A percentile compares a stretch with the other conserved stretches of the same genome.
phyloP scores from a whole-genome alignment of 805 yeast species.

The Sugiyamaella americana region DNA sequence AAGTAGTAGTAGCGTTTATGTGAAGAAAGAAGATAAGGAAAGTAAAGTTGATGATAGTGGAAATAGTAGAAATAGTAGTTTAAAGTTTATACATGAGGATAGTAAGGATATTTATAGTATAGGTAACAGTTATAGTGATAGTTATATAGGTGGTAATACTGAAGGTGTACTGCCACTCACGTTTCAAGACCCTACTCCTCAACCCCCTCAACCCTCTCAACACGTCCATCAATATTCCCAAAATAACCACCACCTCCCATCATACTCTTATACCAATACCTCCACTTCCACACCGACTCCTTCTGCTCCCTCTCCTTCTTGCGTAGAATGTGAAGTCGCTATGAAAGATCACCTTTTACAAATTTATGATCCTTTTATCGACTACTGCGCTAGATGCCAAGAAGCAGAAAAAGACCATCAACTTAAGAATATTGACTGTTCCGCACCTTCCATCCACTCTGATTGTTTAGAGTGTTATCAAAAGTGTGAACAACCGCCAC shows the following conservation, averaged over 20 bases:
- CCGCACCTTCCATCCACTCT: neutral
- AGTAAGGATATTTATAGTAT: too few relatives aligned
- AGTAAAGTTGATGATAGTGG: too few relatives aligned
- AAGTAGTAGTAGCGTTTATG: neutral
- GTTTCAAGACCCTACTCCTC: too few relatives aligned
- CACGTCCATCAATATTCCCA: neutral
- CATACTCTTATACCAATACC: neutral
- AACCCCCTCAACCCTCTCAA: too few relatives aligned
- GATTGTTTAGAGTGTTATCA: constrained; percentile 1
- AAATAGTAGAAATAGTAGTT: too few relatives aligned
- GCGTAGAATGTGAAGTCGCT: constrained; percentile 11
- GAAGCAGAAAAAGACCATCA: constrained; percentile 11
- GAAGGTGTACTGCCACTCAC: too few relatives aligned
- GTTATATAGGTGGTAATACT: too few relatives aligned
- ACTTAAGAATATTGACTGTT: neutral
- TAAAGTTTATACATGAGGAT: too few relatives aligned
- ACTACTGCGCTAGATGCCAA: constrained; percentile 8
- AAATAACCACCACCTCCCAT: neutral
- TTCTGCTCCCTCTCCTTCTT: neutral
- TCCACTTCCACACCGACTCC: neutral
- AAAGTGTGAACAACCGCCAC: neutral
- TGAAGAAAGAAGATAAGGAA: too few relatives aligned
- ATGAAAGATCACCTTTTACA: constrained; percentile 7
- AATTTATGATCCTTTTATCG: constrained; percentile 10
- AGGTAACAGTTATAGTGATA: too few relatives aligned